A percentile compares a stretch with the other conserved stretches of the same genome.
Evolutionary conservation across 2,329 filamentous ascomycete species (phyloP).

Genomic region (Fusarium sp.): DNA sequence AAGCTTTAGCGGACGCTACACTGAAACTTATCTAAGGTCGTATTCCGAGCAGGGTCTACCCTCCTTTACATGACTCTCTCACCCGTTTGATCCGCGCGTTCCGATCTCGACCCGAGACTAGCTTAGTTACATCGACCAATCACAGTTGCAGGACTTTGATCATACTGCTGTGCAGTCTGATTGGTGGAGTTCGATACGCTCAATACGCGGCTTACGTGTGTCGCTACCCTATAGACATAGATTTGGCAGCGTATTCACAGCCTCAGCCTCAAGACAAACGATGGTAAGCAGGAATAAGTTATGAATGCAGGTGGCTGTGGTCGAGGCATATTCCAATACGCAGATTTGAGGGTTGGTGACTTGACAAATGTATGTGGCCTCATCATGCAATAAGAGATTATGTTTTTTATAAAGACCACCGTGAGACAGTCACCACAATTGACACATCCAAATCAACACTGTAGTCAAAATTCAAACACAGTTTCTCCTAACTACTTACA

Average conservation of each 20-base stretch:
- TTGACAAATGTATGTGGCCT: no score
- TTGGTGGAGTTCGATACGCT: neutral
- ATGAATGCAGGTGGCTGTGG: neutral
- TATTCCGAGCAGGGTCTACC: neutral
- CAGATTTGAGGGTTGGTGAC: no score
- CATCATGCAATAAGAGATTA: no score
- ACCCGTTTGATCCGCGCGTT: neutral
- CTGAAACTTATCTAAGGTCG: neutral
- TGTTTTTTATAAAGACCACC: no score
- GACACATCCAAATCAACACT: accelerated
- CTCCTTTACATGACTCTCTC: slow-evolving; percentile 7
- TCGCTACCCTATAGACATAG: neutral
- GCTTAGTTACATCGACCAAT: neutral
- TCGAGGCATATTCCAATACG: neutral
- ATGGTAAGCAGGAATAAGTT: neutral
- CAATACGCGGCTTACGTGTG: neutral
- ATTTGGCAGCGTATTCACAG: neutral
- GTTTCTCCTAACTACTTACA: no score
- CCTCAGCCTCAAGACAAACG: neutral
- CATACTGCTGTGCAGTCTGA: neutral
- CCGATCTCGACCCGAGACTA: neutral
- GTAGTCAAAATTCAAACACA: no score
- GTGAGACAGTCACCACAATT: no score
- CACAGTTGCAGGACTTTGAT: no score
- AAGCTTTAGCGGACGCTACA: neutral